phyloP scores from a whole-genome alignment of 2,329 filamentous ascomycete genomes.

The Colletotrichum endophyticum region DNA sequence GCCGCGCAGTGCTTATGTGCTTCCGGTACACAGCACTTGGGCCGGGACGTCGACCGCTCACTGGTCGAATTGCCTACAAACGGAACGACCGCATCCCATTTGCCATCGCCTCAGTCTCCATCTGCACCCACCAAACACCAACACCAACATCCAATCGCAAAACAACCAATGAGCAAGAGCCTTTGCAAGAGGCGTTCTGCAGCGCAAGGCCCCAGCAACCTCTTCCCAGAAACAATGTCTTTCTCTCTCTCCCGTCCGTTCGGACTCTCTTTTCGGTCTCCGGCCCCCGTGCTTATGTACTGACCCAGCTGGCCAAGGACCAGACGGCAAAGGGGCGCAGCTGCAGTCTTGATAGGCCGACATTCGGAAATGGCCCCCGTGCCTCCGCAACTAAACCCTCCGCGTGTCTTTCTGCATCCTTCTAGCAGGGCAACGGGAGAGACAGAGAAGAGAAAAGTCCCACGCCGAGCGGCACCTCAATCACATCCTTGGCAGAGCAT shows the following conservation, averaged over 20 bases:
- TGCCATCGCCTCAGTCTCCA: neutral
- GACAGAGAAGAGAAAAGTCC: neutral
- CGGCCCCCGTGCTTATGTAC: neutral
- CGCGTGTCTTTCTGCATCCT: slow-evolving; percentile 8
- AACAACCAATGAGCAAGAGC: neutral
- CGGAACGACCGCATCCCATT: neutral
- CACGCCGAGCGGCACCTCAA: neutral
- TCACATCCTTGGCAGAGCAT: neutral
- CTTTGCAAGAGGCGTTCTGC: neutral
- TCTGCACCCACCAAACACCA: neutral
- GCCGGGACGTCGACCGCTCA: neutral
- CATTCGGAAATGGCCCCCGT: neutral
- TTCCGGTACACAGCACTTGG: neutral
- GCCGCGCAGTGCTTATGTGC: neutral
- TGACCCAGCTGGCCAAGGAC: neutral
- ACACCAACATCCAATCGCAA: neutral
- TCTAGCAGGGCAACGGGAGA: neutral
- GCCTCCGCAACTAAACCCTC: neutral
- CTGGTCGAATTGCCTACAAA: neutral
- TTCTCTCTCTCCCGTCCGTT: neutral
- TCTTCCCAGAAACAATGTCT: neutral
- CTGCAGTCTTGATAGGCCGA: neutral
- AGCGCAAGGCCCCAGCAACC: neutral
- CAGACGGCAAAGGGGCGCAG: neutral
- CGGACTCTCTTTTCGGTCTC: neutral